Evolutionary conservation across 2,329 filamentous ascomycete species (phyloP), one percentile per base, ranked within the genome.

Genomic region (Lachnellula cervina): DNA sequence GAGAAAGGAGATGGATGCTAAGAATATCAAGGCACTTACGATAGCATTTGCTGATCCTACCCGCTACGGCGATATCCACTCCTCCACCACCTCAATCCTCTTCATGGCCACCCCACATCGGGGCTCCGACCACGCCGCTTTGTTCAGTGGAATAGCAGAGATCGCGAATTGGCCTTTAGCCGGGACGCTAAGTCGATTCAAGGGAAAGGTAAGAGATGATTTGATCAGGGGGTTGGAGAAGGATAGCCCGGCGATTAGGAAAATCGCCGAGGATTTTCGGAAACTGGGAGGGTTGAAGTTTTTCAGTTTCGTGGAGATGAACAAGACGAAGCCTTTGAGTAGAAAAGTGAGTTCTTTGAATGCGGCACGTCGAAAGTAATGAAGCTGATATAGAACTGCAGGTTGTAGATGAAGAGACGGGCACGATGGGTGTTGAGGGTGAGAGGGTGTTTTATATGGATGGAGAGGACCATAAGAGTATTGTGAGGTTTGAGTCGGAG

Each of bases 41-140:
- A 50, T 45, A 14, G 51, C 55, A 3, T 43, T 14, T 13, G 21
- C 17, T 13, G 13, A 51, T 32, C 35, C 57, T 1, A 13, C 37
- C 0, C 58, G 59, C 3, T 71, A 64, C 35, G n/a, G 57, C 6
- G 25, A 58, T 0, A 19, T 73, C 1, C 58, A 59, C 6, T 37
- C 60, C 0, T 62, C 68, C 5, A 60, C 73, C 4, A 54, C 51
- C 6, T 58, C 67, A 2, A 68, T 74, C 0, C 61, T 74, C 34
- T 75, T 75, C 43, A 58, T 74, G 0, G 73, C 66, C 0, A 73
- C 71, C 1, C 73, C 72, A 17, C 73, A 75, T 38, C 59, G 68
- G 19, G 70, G 69, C 0, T 68, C 68, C 2, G 61, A 70, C 28
- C 25, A 46, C 23, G 51, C 61, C 9, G 48, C 40, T 17, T 34